A percentile compares a stretch with the other conserved stretches of the same genome.
Evolutionary conservation across 441 rosid species (phyloP).

Genomic region (Breynia disticha): DNA sequence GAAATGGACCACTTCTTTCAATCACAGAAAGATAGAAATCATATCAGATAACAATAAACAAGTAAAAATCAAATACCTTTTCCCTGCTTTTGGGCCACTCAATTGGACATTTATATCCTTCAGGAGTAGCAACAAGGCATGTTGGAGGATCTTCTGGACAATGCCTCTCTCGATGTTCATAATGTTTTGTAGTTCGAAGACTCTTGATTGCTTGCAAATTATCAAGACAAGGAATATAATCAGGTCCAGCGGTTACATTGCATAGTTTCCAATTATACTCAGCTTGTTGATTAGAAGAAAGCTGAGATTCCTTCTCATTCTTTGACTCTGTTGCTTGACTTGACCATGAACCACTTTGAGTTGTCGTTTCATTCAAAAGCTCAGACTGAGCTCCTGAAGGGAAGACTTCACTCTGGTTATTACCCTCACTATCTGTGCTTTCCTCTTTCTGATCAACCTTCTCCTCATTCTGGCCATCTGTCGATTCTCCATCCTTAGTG

Average conservation of each 20-base stretch:
- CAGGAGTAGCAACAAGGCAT: constrained; percentile 81
- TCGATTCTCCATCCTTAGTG: constrained; percentile 21
- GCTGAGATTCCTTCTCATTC: constrained; percentile 68
- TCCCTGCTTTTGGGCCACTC: constrained; percentile 96
- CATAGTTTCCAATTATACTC: constrained; percentile 67
- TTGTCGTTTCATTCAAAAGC: constrained; percentile 58
- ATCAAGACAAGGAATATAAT: constrained; percentile 94
- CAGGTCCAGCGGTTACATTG: constrained; percentile 79
- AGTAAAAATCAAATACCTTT: constrained; percentile 32
- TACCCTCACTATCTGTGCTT: constrained; percentile 26
- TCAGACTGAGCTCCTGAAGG: constrained; percentile 80
- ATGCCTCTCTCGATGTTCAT: constrained; percentile 95
- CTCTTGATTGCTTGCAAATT: constrained; percentile 63
- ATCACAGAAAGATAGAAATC: neutral
- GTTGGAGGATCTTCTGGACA: constrained; percentile 78
- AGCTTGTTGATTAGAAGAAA: constrained; percentile 30
- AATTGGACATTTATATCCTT: constrained; percentile 66
- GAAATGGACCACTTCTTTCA: constrained; percentile 7
- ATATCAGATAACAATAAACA: neutral
- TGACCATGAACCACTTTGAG: constrained; percentile 66
- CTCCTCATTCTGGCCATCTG: constrained; percentile 24
- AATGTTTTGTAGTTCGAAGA: constrained; percentile 71
- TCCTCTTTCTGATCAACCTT: constrained; percentile 29
- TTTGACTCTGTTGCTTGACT: constrained; percentile 85
- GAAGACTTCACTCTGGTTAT: constrained; percentile 45